phyloP scores from a whole-genome alignment of 2,329 filamentous ascomycete species.

The Apiospora sp. region DNA sequence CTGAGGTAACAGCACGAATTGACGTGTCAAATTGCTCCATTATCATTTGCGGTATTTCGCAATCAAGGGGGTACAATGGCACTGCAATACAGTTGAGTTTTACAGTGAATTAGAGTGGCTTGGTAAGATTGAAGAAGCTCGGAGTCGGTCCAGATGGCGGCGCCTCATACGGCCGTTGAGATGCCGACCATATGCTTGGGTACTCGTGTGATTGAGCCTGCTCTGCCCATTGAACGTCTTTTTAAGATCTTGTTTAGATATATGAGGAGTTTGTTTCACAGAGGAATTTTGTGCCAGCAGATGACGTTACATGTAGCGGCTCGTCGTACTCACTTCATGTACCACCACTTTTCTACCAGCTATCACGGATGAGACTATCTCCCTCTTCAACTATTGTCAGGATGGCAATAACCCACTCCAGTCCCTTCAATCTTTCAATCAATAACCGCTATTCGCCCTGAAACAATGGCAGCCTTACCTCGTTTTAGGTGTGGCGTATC shows the following conservation, averaged over 20 bases:
- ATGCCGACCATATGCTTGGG: neutral
- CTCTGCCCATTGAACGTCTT: neutral
- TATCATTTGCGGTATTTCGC: too few relatives aligned
- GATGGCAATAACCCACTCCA: neutral
- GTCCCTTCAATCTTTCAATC: neutral
- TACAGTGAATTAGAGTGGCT: neutral
- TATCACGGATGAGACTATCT: neutral
- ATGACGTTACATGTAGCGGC: neutral
- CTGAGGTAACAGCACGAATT: too few relatives aligned
- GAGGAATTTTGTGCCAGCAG: neutral
- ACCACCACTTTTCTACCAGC: neutral
- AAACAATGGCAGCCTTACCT: neutral
- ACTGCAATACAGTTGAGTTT: neutral
- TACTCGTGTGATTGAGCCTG: neutral
- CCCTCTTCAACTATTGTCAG: neutral
- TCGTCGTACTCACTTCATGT: neutral
- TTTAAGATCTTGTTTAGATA: neutral
- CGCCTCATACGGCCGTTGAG: neutral
- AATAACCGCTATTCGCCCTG: neutral
- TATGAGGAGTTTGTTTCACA: neutral
- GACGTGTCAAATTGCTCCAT: too few relatives aligned
- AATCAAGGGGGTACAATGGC: too few relatives aligned
- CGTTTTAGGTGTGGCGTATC: neutral
- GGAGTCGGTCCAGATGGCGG: neutral
- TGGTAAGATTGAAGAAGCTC: neutral